Conservation (phyloP, 1,284 basidiomycete species). For the Coriolopsis trogii region DNA sequence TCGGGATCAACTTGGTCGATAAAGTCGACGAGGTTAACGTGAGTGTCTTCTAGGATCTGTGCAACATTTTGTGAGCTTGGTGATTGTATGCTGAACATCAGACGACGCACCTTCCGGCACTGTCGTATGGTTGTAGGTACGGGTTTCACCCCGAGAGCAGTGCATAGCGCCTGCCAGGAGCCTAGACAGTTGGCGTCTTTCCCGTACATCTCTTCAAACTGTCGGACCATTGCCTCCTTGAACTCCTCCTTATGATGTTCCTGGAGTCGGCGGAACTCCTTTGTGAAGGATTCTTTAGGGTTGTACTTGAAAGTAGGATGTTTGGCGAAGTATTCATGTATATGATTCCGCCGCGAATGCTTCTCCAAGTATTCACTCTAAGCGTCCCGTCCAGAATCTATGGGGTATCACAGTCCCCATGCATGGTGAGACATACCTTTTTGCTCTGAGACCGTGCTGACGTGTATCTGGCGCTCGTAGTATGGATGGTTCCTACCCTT, state of each 20-base stretch:
- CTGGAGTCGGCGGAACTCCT: slow-evolving; percentile 17
- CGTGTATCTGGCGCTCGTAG: no score
- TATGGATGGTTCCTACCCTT: no score
- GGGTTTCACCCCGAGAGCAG: slow-evolving; percentile 18
- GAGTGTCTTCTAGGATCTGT: no score
- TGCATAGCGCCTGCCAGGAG: slow-evolving; percentile 37
- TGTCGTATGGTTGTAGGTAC: slow-evolving; percentile 13
- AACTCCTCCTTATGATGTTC: slow-evolving; percentile 12
- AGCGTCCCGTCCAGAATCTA: no score
- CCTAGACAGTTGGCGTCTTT: slow-evolving; percentile 32
- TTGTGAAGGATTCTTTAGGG: slow-evolving; percentile 3
- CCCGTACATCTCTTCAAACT: slow-evolving; percentile 40
- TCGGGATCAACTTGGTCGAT: slow-evolving; percentile 25
- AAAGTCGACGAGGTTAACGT: slow-evolving; percentile 43
- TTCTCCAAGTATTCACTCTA: no score
- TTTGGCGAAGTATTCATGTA: slow-evolving; percentile 19
- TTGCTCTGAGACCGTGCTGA: no score
- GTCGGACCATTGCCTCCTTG: slow-evolving; percentile 32
- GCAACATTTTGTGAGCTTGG: no score
- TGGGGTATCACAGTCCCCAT: no score
- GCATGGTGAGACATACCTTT: no score
- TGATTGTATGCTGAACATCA: no score
- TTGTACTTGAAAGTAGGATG: slow-evolving; percentile 12
- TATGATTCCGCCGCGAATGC: no score
- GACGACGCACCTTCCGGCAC: slow-evolving; percentile 22